Base-by-base conservation (phyloP, 768 basidiomycete genomes). In the Podaxis sp. region DNA sequence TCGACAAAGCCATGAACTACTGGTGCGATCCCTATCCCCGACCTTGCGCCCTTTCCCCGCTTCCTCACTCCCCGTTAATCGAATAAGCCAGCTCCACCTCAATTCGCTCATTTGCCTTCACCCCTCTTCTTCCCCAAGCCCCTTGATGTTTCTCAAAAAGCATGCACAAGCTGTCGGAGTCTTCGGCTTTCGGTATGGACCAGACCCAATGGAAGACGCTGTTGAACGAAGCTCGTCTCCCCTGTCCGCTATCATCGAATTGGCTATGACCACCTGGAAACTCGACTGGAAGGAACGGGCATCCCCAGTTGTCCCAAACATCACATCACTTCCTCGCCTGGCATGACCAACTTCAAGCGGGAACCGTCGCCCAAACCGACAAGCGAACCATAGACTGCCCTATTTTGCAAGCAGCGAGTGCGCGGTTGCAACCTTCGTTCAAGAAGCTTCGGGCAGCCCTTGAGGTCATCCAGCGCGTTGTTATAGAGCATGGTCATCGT, bases 251-350 rank as follows among this genome's bases (percentile, higher is more conserved):
- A 72, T 83, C 59, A 68, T 84, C 48, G 83, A 84, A 67, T 68
- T 84, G 24, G 77, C 77, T 17, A 84, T 83, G 2, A 77, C 79
- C 38, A 76, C 79, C 9, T 67, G 71, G 28, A 53, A 64, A 40
- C 75, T 76, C 61, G 77, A 87, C 67, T 90, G 88, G 87, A 75
- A 68, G 28, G 86, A 89, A n/a, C 73, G 77, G 1, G 26, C 89
- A 85, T 70, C 84, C 87, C 0, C 89, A 91, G 69, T 73, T 90
- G 9, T 87, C 90, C 3, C 86, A 87, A 68, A 91, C 87, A 0
- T 73, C 82, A 1, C 80, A 84, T 66, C 79, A 86, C 61, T 87
- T 83, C 69, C 75, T 89, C 56, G 89, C 82, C 0, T 74, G 81
- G 49, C 89, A 91, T 69, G 68, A 76, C 15, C 71, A 76, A 2